These are phyloP conservation scores for Dysphania ambrosioides DNA, from an alignment of 148 eudicot species.

Conservation along the genomic window DNA sequence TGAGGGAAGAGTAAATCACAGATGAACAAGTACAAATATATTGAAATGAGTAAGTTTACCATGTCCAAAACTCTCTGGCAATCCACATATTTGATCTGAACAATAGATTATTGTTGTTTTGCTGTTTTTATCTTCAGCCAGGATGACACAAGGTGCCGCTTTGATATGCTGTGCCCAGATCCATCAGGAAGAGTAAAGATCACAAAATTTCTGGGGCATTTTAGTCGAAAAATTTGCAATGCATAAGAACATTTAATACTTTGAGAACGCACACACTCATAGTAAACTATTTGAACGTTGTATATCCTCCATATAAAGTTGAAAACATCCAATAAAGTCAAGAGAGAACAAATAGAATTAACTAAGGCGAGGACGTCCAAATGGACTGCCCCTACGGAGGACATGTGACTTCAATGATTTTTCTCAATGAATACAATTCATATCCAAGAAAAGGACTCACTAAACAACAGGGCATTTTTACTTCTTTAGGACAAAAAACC, in stretches of 20 bases:
- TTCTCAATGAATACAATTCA: neutral
- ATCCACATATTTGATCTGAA: slow-evolving; percentile 37
- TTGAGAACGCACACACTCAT: neutral
- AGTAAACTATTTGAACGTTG: neutral
- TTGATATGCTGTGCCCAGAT: slow-evolving; percentile 88
- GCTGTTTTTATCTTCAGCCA: slow-evolving; percentile 49
- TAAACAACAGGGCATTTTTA: neutral
- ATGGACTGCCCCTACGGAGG: neutral
- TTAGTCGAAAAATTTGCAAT: neutral
- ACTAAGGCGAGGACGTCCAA: neutral
- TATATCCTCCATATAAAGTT: neutral
- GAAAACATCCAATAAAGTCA: neutral
- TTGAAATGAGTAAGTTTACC: slow-evolving; percentile 42
- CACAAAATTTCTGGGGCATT: neutral
- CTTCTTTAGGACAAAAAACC: neutral
- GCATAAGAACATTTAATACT: neutral
- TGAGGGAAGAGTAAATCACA: neutral
- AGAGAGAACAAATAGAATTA: neutral
- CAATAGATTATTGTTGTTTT: slow-evolving; percentile 27
- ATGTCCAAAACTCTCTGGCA: slow-evolving; percentile 55
- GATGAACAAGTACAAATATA: neutral
- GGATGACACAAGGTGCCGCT: slow-evolving; percentile 38
- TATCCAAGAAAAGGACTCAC: neutral
- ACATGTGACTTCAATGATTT: neutral
- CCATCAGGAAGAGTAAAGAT: slow-evolving; percentile 16